Evolutionary conservation across 2,329 filamentous ascomycete species (phyloP), one percentile per base, ranked within the genome.

Genomic region (Microthyrium microscopicum): DNA sequence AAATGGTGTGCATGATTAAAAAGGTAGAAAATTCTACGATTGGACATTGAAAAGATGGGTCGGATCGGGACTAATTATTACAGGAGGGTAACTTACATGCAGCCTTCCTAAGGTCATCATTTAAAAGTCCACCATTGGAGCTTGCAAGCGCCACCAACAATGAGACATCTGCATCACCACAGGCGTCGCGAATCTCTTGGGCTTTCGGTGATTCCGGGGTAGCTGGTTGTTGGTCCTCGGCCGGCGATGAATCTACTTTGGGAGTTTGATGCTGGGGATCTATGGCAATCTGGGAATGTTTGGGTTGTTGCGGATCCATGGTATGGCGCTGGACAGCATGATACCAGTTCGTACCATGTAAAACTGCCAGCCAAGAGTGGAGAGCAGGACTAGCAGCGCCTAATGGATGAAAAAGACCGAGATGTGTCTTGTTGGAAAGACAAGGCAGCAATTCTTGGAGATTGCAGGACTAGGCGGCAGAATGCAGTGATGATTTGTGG

Each of bases 11-110:
- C 27, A 16, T 29, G 9, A 9, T 11, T 9, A 16, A 16, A 16
- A 9, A 29, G 16, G 8, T 25, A 9, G 9, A 13, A 9, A 9
- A 9, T 12, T 29, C 9, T 9, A 9, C 9, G 9, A 9, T 8
- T 12, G 27, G 9, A 29, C 16, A 15, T 11, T 17, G 27, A 15
- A 12, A 9, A 29, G 27, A 9, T 9, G 9, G 16, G 9, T 9
- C 27, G 16, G 20, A 41, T 37, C 13, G 33, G 28, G 21, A 19
- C 15, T 30, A 29, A 12, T 11, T 5, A 21, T 33, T 20, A 20
- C 17, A 16, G 8, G 19, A 24, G 20, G 24, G 32, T 27, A 31
- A 43, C 80, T 56, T 69, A 91, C 87, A 94, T 44, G 81, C 83
- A 53, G 62, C 59, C 47, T 70, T 68, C 43, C 85, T 76, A 41